Evolutionary conservation across 352 stramenopile genomes (phyloP), one percentile per base, ranked within the genome.

Genomic region (Aphanomyces stellatus): DNA sequence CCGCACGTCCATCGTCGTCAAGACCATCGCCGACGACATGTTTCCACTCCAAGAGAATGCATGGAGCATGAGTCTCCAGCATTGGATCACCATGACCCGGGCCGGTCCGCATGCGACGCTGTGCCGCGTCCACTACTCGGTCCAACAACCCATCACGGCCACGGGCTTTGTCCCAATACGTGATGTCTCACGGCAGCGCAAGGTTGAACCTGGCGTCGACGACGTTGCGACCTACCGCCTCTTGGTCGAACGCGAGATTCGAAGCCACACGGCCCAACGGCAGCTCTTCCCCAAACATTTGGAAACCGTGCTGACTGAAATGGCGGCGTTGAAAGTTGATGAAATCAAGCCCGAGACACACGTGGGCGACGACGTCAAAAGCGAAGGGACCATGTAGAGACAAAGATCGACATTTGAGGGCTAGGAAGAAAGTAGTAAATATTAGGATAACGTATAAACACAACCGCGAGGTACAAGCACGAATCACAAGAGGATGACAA

Each of bases 11-110:
- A 51, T 63, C 24, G 28, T 63, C 7, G 35, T 30, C 8, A 24
- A 30, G 2, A 30, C 55, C 24, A 30, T 63, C 41, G 27, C 33
- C 8, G 55, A 63, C 17, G 55, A 63, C 27, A 31, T 31, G n/a
- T 63, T 33, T 25, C 55, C 55, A 11, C 25, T 63, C 24, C 28
- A 43, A 5, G 19, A 24, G 24, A 22, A 22, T 6, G 35, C 55
- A 51, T 63, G 55, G 55, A 63, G 28, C 24, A 63, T 30, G 17
- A 19, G 48, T 31, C 25, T 63, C 13, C 31, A 63, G 24, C 55
- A 63, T 25, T 63, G 55, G 55, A 42, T 63, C 17, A 31, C 48
- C 2, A 4, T 63, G 7, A 19, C 48, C 35, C 22, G 22, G 24
- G 7, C 48, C 5, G 33, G 11, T 13, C 7, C 27, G 5, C 1